These are phyloP conservation scores for Hibiscus mutabilis DNA, from an alignment of 345 rosid species.

Conservation along the genomic window DNA sequence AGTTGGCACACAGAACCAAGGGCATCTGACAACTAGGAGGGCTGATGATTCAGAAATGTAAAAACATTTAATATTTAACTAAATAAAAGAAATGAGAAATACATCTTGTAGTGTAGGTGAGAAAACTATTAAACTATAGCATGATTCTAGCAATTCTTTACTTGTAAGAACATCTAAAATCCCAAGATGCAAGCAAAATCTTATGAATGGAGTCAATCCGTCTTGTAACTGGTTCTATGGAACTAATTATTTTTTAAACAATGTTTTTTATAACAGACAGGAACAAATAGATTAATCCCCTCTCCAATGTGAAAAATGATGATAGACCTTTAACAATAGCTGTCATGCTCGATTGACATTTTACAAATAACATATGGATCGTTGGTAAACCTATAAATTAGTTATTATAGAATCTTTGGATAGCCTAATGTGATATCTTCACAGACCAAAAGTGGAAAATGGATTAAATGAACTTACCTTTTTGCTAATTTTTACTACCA, in stretches of 20 bases:
- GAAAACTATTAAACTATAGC: neutral
- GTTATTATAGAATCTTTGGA: neutral
- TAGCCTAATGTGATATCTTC: neutral
- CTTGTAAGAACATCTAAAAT: neutral
- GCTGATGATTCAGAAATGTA: neutral
- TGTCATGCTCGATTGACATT: neutral
- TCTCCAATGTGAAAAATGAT: neutral
- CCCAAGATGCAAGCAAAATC: slow-evolving; percentile 7
- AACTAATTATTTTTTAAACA: neutral
- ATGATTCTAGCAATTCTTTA: neutral
- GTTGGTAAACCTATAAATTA: neutral
- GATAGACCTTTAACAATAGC: neutral
- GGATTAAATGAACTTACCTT: slow-evolving; percentile 38
- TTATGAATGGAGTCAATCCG: neutral
- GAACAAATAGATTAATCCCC: neutral
- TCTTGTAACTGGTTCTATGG: neutral
- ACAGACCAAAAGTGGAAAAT: slow-evolving; percentile 8
- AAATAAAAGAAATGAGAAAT: slow-evolving; percentile 4
- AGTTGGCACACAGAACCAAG: slow-evolving; percentile 6
- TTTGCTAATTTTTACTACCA: slow-evolving; percentile 87
- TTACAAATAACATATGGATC: neutral
- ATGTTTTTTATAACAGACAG: neutral
- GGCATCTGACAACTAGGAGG: neutral
- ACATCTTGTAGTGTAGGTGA: slow-evolving; percentile 4
- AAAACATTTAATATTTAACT: neutral